Base-by-base conservation (phyloP, 1,284 basidiomycete species). In the Apiotrichum siamense region DNA sequence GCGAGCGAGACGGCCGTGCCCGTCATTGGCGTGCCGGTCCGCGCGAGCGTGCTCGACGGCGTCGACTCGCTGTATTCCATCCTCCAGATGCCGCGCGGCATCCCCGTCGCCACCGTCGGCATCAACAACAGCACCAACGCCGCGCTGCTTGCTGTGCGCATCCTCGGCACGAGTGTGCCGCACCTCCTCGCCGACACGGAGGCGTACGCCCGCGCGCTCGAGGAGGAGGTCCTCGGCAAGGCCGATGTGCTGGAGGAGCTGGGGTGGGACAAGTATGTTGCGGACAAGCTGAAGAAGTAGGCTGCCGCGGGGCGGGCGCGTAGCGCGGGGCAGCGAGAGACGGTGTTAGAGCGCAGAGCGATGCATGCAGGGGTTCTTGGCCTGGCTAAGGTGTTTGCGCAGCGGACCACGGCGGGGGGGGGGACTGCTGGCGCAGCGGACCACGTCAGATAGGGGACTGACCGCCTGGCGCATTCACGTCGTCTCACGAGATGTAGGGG, bases 51-150 rank as follows among this genome's bases (percentile, higher is more conserved):
- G 0, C 78, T 98, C 21, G 94, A 97, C 72, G 94, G 94, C 5
- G 92, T 98, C 0, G 94, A 98, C 74, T 92, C 90, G 21, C 75
- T 99, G 60, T 86, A 97, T 72, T 93, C 88, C 68, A 98, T 99
- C 62, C 90, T 99, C 12, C 94, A 98, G 77, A 99, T 99, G 94
- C 94, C 94, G 87, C 83, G 94, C 41, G 96, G 94, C 23, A 88
- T 98, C 55, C 94, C 94, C 3, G 91, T 96, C 9, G 94, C 96
- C 1, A 97, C 93, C 1, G 92, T 97, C 11, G 94, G 93, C 1
- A 97, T 98, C 73, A 93, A 94, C 75, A 97, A 97, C 69, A 84
- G 87, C 18, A 90, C 85, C 52, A 99, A 99, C 65, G 94, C 93
- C 0, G 94, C 86, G 1, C 77, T 98, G 3, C 81, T 98, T 9